These are phyloP conservation scores for Colletotrichum sp. DNA, from an alignment of 2,329 filamentous ascomycete species.

Conservation along the genomic window DNA sequence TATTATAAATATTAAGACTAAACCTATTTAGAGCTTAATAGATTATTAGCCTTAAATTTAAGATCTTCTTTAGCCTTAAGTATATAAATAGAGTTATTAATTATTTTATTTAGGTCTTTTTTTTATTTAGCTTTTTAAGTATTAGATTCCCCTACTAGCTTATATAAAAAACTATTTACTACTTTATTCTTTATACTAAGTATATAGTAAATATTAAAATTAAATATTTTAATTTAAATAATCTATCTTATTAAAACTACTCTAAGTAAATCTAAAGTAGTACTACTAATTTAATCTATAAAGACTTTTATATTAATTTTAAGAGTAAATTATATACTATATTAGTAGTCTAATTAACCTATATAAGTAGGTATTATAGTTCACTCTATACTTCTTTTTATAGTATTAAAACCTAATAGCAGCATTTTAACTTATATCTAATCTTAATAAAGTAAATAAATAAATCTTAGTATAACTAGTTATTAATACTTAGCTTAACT, in stretches of 20 bases:
- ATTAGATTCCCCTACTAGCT: not conserved
- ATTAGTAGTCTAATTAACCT: no score
- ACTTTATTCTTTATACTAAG: not conserved
- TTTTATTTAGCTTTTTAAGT: not conserved
- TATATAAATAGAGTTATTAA: not conserved
- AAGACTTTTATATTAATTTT: not conserved
- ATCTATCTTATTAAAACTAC: no score
- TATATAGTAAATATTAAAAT: not conserved
- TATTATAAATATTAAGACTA: not conserved
- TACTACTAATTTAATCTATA: no score
- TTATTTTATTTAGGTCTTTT: not conserved
- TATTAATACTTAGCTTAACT: no score
- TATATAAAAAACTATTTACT: not conserved
- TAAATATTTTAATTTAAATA: not conserved
- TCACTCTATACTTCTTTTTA: no score
- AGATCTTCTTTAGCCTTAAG: not conserved
- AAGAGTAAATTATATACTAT: not conserved
- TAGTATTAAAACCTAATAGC: no score
- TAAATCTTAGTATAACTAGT: no score
- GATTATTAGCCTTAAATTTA: not conserved
- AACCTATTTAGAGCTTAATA: not conserved
- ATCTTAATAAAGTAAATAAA: no score
- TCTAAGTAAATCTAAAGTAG: no score
- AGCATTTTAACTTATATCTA: no score
- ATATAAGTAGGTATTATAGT: no score